phyloP scores from a whole-genome alignment of 352 stramenopile species.

The Globisporangium viniferum region DNA sequence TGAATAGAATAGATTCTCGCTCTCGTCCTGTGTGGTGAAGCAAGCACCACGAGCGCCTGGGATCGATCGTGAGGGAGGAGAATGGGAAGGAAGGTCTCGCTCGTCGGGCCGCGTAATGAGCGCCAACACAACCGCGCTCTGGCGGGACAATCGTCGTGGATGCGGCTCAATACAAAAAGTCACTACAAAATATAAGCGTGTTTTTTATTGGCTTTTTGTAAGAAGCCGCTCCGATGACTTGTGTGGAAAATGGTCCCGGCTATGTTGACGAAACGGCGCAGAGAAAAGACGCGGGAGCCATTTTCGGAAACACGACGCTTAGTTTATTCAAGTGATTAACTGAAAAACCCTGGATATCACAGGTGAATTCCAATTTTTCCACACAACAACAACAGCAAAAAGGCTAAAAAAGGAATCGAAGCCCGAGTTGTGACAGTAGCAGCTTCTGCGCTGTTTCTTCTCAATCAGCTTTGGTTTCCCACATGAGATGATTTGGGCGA shows the following conservation, averaged over 20 bases:
- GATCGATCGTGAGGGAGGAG: background rate
- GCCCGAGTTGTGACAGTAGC: background rate
- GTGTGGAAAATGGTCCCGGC: background rate
- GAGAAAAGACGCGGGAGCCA: background rate
- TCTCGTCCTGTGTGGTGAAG: no score
- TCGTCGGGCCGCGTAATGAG: background rate
- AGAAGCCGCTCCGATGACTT: background rate
- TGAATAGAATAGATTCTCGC: background rate
- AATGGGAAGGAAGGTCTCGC: background rate
- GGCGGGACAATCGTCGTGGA: no score
- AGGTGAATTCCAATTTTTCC: background rate
- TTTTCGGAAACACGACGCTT: slow-evolving; percentile 2
- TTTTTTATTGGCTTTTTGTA: no score
- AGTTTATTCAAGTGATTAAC: background rate
- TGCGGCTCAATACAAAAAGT: no score
- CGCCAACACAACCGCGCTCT: background rate
- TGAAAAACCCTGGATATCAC: no score
- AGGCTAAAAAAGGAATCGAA: background rate
- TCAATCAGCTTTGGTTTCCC: background rate
- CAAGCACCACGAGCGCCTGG: no score
- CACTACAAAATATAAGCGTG: no score
- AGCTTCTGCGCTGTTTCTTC: background rate
- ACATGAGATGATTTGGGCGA: background rate
- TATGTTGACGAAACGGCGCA: background rate
- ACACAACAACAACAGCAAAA: background rate